These are phyloP conservation scores for Syzygium aqueum DNA, from an alignment of 345 rosid genomes.

Conservation along the genomic window DNA sequence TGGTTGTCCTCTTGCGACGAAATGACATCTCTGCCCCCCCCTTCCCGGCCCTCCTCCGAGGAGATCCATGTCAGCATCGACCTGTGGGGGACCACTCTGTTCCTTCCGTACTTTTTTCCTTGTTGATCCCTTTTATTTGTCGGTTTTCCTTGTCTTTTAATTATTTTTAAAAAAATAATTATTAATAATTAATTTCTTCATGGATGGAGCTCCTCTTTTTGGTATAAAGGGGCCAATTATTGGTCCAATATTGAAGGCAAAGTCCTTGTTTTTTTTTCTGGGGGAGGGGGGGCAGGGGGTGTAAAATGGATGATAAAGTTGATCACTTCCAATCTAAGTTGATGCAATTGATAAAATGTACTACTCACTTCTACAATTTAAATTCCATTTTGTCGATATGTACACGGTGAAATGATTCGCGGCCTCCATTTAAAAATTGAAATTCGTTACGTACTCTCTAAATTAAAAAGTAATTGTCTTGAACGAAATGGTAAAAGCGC, in stretches of 20 bases:
- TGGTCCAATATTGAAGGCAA: neutral
- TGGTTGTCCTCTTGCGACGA: neutral
- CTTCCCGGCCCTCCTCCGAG: rapidly evolving
- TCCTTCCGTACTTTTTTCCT: neutral
- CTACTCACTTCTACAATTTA: neutral
- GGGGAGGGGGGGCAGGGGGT: neutral
- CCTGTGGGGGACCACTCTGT: neutral
- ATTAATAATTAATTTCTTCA: neutral
- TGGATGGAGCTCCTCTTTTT: neutral
- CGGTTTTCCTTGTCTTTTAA: neutral
- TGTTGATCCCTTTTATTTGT: neutral
- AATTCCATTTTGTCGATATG: neutral
- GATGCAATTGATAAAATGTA: neutral
- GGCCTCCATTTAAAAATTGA: neutral
- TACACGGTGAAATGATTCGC: neutral
- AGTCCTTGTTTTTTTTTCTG: neutral
- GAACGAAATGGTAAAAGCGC: neutral
- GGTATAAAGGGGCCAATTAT: neutral
- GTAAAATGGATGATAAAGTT: neutral
- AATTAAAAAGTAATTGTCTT: neutral
- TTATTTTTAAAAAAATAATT: neutral
- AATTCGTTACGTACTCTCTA: neutral
- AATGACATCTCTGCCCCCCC: neutral
- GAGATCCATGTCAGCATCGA: neutral
- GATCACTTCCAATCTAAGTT: neutral